Base-by-base conservation (phyloP, 371 early-diverging fungal species). In the Phascolomyces articulosus region DNA sequence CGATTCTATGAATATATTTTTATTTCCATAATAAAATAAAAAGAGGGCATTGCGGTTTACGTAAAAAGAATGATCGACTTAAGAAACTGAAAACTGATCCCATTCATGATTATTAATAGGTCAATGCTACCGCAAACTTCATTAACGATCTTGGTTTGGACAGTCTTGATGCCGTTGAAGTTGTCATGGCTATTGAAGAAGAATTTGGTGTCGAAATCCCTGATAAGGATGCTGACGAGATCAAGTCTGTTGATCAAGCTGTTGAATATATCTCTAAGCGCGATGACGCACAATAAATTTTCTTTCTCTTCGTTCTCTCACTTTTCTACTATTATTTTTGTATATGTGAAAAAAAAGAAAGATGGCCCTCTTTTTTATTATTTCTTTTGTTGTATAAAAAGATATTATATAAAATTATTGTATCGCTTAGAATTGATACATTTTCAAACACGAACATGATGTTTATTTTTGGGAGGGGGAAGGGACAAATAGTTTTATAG, bases 111-210 rank as follows among this genome's bases (percentile, higher is more conserved):
- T n/a, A n/a, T n/a, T n/a, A n/a, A n/a, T 47, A 96, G 98, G 80
- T 98, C 60, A 75, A 93, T 40, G 79, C 90, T 62, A 83, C 90
- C 62, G 86, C 98, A 28, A 88, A 92, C 79, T 97, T 98, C 74
- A 84, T 85, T 77, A 90, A 92, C 68, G 99, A 98, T 76, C 93
- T 98, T 66, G 95, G 95, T 18, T 79, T 98, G 64, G 99, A 98
- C 79, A 91, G 91, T 72, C 85, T 98, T 70, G 98, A 98, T 79
- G 91, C 95, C 62, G 97, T 98, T 53, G 99, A 98, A 80, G 96
- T 98, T 60, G 95, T 97, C 55, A 98, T 98, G 96, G 97, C 97
- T 48, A 90, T 98, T 66, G 99, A 98, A 84, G 98, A 98, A 72
- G 99, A 98, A 80, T 98, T 98, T 85, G 92, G 90, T 69, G 91